Evolutionary conservation across 2,329 filamentous ascomycete genomes (phyloP), one percentile per base, ranked within the genome.

Genomic region (Aspergillus nomiae): DNA sequence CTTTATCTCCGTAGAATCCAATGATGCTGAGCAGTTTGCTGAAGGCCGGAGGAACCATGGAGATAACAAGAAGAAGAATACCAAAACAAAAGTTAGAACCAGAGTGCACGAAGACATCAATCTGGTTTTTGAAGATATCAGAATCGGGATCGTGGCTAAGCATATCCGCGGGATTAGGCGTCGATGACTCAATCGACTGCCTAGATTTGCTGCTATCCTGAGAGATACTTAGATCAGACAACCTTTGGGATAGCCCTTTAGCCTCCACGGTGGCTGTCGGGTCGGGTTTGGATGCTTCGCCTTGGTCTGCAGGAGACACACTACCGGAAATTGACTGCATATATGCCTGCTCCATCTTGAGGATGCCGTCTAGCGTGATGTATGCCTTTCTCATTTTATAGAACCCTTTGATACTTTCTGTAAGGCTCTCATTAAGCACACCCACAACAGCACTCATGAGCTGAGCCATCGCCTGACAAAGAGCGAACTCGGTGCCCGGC

Each of bases 341-440:
- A 64, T 84, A 88, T 64, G 85, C 87, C 28, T 85, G 85, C 78
- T 97, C 94, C 38, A 89, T 86, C 64, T 90, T 86, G 73, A 94
- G 84, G 60, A 99, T 91, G 11, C 84, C 85, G 71, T 97, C 91
- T 4, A 99, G 82, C 0, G 92, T 90, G 45, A 92, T 81, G 72
- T 91, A 98, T 0, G 94, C 94, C 75, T 96, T 96, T 65, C 94
- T 86, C 69, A 98, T 79, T 78, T 95, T 96, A 74, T 96, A 96
- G 73, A 98, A 98, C 7, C 92, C 92, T 78, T 90, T 92, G 76
- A 98, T 87, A 19, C 89, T 92, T 76, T 98, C 95, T 0, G 94
- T 94, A 70, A 98, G 80, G 74, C 92, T 97, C 81, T 98, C 95
- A 68, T 96, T 96, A 70, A 98, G 81, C 19, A 98, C 92, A 0